phyloP scores from a whole-genome alignment of 2,329 filamentous ascomycete species.

The Calonectria crousiana region DNA sequence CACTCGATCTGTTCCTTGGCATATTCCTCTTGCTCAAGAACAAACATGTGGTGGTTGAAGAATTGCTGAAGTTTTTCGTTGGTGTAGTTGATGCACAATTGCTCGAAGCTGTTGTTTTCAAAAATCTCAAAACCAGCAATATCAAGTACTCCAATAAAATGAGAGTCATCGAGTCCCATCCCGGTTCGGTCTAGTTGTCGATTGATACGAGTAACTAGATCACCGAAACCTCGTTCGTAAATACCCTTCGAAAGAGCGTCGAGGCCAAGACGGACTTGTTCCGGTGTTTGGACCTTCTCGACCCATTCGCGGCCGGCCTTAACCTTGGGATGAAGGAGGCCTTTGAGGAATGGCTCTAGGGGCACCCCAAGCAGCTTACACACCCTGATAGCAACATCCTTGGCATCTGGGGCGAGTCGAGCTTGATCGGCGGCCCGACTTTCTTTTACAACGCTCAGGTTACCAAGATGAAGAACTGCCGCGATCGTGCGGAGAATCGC shows the following conservation, averaged over 20 bases:
- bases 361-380: slow-evolving; percentile 88
- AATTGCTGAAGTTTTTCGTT: slow-evolving; percentile 99
- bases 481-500: slow-evolving; percentile 90
- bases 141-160: slow-evolving; percentile 98
- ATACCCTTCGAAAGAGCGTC: slow-evolving; percentile 97
- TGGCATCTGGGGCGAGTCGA: slow-evolving; percentile 80
- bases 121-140: slow-evolving; percentile 99
- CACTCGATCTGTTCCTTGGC: slow-evolving; percentile 98
- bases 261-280: slow-evolving; percentile 90
- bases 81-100: slow-evolving; percentile 99
- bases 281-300: slow-evolving; percentile 96
- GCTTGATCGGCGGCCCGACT: slow-evolving; percentile 93
- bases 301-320: slow-evolving; percentile 99
- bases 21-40: slow-evolving; percentile 98
- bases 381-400: slow-evolving; percentile 80
- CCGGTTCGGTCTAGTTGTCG: slow-evolving; percentile 89
- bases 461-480: slow-evolving; percentile 92
- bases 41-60: slow-evolving; percentile 99
- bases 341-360: slow-evolving; percentile 86
- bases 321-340: slow-evolving; percentile 90
- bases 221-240: slow-evolving; percentile 95
- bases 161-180: slow-evolving; percentile 86
- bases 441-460: slow-evolving; percentile 90
- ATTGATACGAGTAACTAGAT: slow-evolving; percentile 93
- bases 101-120: slow-evolving; percentile 97